These are phyloP conservation scores for Pisolithus orientalis DNA, from an alignment of 768 basidiomycete genomes.

Conservation along the genomic window DNA sequence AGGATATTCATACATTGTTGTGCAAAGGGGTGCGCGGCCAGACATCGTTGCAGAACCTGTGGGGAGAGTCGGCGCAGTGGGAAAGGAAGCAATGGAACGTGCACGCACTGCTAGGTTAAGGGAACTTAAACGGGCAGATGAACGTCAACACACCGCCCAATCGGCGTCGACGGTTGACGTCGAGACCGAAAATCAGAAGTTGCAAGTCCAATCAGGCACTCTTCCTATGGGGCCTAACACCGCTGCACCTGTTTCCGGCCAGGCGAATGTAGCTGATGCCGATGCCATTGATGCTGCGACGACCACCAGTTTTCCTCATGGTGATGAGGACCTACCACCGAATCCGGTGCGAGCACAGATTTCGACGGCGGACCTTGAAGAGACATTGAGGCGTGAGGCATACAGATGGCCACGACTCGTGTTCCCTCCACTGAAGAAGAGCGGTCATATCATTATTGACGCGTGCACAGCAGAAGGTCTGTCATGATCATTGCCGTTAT, in stretches of 20 bases:
- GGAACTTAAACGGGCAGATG: constrained; percentile 20
- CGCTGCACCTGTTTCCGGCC: background rate
- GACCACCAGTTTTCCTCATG: constrained; percentile 20
- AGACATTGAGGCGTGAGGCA: constrained; percentile 62
- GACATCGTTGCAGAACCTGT: constrained; percentile 6
- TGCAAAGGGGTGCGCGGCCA: constrained; percentile 76
- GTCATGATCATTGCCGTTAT: background rate
- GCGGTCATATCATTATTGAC: constrained; percentile 89
- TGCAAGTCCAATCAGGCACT: constrained; percentile 5
- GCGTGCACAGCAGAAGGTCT: constrained; percentile 78
- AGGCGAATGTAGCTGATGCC: constrained; percentile 9
- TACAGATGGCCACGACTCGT: constrained; percentile 88
- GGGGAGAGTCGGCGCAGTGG: constrained; percentile 26
- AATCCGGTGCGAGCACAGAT: constrained; percentile 8
- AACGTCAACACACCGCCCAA: constrained; percentile 16
- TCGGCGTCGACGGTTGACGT: constrained; percentile 19
- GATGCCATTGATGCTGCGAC: constrained; percentile 13
- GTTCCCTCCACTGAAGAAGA: constrained; percentile 86
- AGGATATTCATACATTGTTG: constrained; percentile 85
- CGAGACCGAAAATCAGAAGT: constrained; percentile 18
- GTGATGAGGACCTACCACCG: constrained; percentile 13
- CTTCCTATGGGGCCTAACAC: background rate
- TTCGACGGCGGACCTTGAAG: constrained; percentile 37
- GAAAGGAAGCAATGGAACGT: constrained; percentile 25
- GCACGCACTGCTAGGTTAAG: constrained; percentile 12